Evolutionary conservation across 805 yeast genomes (phyloP).

Genomic region (Suhomyces faveliae): DNA sequence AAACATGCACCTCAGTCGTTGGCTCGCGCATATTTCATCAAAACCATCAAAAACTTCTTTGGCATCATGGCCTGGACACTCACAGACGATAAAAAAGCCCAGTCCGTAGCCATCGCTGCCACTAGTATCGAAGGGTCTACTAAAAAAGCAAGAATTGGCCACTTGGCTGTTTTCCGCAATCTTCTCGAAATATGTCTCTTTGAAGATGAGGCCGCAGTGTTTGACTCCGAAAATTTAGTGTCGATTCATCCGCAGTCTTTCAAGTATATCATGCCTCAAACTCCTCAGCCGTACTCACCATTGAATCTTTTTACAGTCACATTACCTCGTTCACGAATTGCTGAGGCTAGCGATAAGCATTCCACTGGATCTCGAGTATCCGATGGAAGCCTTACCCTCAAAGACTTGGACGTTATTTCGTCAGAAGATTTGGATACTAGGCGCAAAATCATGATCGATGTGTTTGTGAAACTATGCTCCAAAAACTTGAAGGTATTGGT

Average conservation of each 20-base stretch:
- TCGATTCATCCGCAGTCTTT: constrained; percentile 51
- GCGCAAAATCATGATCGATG: constrained; percentile 50
- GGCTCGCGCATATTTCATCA: constrained; percentile 63
- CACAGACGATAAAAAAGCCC: constrained; percentile 34
- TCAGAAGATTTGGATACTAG: constrained; percentile 65
- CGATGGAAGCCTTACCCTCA: constrained; percentile 25
- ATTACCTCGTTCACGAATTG: constrained; percentile 16
- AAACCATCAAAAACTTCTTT: constrained; percentile 64
- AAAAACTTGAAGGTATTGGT: constrained; percentile 50
- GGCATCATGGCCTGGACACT: constrained; percentile 75
- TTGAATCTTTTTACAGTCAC: constrained; percentile 57
- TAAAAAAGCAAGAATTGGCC: constrained; percentile 39
- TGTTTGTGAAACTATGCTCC: constrained; percentile 48
- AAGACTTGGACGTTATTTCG: constrained; percentile 44
- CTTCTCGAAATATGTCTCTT: constrained; percentile 48
- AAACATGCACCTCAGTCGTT: constrained; percentile 53
- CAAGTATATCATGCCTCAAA: constrained; percentile 52
- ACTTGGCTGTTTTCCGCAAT: constrained; percentile 41
- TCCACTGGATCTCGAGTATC: constrained; percentile 12
- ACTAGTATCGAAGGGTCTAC: constrained; percentile 32
- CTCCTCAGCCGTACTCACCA: constrained; percentile 63
- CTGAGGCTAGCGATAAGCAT: constrained; percentile 3
- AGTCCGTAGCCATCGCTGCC: constrained; percentile 35
- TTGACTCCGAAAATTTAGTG: constrained; percentile 16
- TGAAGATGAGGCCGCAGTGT: constrained; percentile 17